Conservation (phyloP, 805 yeast species). For the Metschnikowia orientalis region DNA sequence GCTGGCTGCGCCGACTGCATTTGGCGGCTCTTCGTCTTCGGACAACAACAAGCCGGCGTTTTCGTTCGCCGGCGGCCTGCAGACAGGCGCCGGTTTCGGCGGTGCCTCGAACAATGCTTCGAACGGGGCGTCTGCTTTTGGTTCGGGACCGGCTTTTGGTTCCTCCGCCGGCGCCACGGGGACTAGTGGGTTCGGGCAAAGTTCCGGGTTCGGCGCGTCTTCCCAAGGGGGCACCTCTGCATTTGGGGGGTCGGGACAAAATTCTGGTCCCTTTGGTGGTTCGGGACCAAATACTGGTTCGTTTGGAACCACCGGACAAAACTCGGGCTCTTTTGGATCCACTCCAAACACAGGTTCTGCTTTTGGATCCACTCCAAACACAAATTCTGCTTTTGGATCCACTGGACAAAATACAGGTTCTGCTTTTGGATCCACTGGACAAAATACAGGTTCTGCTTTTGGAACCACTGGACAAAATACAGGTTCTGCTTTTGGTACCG, state of each 20-base stretch:
- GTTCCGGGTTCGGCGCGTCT: constrained; percentile 6
- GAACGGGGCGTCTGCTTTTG: too few relatives aligned
- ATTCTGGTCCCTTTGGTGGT: constrained; percentile 5
- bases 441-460: constrained; percentile 2
- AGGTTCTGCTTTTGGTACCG: constrained; percentile 3
- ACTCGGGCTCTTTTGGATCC: neutral
- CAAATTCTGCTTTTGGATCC: constrained; percentile 2
- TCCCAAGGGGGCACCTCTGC: too few relatives aligned
- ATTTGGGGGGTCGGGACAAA: neutral
- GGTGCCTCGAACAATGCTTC: too few relatives aligned
- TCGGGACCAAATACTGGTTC: neutral
- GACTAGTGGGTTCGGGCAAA: neutral
- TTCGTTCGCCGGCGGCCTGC: too few relatives aligned
- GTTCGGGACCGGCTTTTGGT: neutral
- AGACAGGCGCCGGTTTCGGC: too few relatives aligned
- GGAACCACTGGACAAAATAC: constrained; percentile 1
- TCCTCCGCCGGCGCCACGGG: neutral
- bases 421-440: constrained; percentile 1
- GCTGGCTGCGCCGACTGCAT: constrained; percentile 3
- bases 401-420: constrained; percentile 1
- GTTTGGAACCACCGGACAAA: constrained; percentile 1
- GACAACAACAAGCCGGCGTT: too few relatives aligned
- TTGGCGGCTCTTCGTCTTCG: constrained; percentile 4
- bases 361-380: constrained; percentile 6
- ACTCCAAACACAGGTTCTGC: constrained; percentile 4